Percentiles rank a stretch among this genome's conserved stretches.
Conservation (phyloP, 2,329 filamentous ascomycete genomes). For the Beauveria sp. region DNA sequence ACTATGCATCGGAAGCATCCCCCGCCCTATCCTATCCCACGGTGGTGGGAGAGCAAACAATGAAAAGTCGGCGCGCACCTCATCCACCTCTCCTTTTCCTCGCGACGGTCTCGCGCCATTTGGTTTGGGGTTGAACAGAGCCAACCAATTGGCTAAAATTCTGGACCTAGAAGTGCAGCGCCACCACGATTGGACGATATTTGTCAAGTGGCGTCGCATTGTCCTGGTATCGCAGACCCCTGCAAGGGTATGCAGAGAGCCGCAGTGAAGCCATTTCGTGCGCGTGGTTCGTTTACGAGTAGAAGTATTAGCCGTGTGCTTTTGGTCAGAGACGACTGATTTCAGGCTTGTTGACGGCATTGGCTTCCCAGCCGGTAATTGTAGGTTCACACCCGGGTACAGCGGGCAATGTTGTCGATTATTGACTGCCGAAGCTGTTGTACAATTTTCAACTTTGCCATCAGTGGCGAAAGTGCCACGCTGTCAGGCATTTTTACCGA, state of each 20-base stretch:
- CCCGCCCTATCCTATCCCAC: not conserved
- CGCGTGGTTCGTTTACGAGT: not conserved
- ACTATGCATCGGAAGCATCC: conserved; percentile 1
- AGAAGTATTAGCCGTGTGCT: not conserved
- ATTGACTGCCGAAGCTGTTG: not conserved
- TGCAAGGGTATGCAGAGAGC: not conserved
- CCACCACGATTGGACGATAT: not conserved
- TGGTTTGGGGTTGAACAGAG: not conserved
- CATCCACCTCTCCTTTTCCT: not conserved
- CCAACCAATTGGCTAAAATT: conserved; percentile 5
- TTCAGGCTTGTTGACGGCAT: not conserved
- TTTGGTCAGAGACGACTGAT: not conserved
- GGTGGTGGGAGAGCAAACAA: not conserved
- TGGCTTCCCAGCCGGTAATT: not conserved
- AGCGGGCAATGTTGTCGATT: not conserved
- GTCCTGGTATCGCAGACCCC: not conserved
- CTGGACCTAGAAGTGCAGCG: not conserved
- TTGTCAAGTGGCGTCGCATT: not conserved
- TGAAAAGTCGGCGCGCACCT: not conserved
- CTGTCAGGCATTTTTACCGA: not conserved
- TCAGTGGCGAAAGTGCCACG: conserved; percentile 8
- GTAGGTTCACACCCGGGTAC: conserved; percentile 2
- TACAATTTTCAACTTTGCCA: not conserved
- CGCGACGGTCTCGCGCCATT: not conserved
- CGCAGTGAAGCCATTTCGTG: not conserved